These are phyloP conservation scores for Osmanthus fragrans DNA, from an alignment of 257 asterid species.

Conservation along the genomic window DNA sequence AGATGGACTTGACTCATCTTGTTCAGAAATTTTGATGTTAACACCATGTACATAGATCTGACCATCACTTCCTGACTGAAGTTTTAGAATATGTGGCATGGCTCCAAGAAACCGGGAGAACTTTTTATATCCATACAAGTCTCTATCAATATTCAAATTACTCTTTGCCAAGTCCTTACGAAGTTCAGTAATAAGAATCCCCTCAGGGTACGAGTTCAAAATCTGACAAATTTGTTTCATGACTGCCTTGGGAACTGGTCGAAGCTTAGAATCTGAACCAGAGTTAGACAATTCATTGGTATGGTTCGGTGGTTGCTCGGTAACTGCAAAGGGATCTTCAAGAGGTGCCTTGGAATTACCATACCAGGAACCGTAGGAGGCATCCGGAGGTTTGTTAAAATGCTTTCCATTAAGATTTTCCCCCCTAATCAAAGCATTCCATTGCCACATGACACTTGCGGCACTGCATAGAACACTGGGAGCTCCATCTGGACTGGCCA, in stretches of 20 bases:
- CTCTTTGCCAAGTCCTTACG: slow-evolving; percentile 55
- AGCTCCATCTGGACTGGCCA: slow-evolving; percentile 63
- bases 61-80: slow-evolving; percentile 46
- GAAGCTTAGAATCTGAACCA: slow-evolving; percentile 43
- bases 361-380: slow-evolving; percentile 85
- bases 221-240: slow-evolving; percentile 47
- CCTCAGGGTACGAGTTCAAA: slow-evolving; percentile 58
- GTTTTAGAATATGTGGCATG: slow-evolving; percentile 65
- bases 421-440: slow-evolving; percentile 78
- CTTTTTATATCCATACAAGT: slow-evolving; percentile 67
- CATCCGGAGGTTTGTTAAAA: slow-evolving; percentile 96
- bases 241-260: slow-evolving; percentile 65
- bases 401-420: slow-evolving; percentile 72
- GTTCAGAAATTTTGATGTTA: slow-evolving; percentile 29
- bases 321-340: slow-evolving; percentile 65
- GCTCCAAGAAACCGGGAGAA: slow-evolving; percentile 74
- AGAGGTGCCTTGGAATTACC: slow-evolving; percentile 74
- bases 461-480: slow-evolving; percentile 83
- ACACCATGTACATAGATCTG: slow-evolving; percentile 35
- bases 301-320: slow-evolving; percentile 40
- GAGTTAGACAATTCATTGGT: slow-evolving; percentile 40
- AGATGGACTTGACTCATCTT: slow-evolving; percentile 37
- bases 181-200: slow-evolving; percentile 54
- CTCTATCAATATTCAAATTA: slow-evolving; percentile 52
- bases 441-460: slow-evolving; percentile 94